phyloP scores from a whole-genome alignment of 306 rosid species.

The Phaseolus lunatus region DNA sequence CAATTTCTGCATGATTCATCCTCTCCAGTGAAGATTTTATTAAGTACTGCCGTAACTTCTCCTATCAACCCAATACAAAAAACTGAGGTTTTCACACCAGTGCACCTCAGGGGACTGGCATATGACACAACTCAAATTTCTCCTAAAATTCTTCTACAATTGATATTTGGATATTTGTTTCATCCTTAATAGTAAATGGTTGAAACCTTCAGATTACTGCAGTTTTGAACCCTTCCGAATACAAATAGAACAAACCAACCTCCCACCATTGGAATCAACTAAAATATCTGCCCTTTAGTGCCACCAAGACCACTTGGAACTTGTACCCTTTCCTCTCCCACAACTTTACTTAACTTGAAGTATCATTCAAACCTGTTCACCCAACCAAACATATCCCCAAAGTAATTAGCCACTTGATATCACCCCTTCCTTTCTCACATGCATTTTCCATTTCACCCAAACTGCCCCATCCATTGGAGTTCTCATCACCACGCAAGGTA shows the following conservation, averaged over 20 bases:
- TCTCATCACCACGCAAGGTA: neutral
- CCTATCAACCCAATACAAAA: neutral
- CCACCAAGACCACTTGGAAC: neutral
- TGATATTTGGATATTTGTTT: neutral
- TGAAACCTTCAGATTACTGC: neutral
- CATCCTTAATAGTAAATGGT: neutral
- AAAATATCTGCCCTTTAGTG: neutral
- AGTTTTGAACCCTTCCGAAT: neutral
- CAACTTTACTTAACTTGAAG: neutral
- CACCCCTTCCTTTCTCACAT: neutral
- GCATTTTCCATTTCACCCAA: neutral
- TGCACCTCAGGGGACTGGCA: neutral
- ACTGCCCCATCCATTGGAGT: neutral
- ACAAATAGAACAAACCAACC: neutral
- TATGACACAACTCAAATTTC: neutral
- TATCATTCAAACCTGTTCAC: constrained; percentile 12
- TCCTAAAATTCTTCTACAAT: neutral
- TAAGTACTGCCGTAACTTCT: neutral
- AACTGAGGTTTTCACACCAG: neutral
- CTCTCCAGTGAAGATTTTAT: neutral
- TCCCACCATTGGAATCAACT: neutral
- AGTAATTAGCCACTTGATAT: neutral
- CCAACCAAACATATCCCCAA: neutral
- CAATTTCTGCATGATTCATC: neutral
- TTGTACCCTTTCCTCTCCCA: neutral